Evolutionary conservation across 169 alveolate genomes (phyloP).

Genomic region (Eimeria acervulina): DNA sequence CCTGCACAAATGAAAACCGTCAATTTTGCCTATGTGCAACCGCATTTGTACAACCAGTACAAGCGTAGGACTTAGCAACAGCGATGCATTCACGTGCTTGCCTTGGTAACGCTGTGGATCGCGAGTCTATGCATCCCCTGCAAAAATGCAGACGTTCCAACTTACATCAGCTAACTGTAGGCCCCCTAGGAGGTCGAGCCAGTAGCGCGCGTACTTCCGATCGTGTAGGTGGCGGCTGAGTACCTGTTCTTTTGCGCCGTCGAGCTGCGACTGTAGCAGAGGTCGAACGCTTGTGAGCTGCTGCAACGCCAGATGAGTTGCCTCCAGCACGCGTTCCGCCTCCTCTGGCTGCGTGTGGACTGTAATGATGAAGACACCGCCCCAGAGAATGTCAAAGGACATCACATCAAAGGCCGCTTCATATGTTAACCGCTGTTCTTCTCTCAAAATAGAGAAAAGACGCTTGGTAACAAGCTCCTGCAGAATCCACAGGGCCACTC

Average conservation of each 20-base stretch:
- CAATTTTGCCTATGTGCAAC: neutral
- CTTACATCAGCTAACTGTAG: slow-evolving; percentile 77
- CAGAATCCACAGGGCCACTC: slow-evolving; percentile 80
- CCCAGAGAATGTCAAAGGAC: slow-evolving; percentile 89
- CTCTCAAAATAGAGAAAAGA: slow-evolving; percentile 86
- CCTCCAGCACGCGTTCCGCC: slow-evolving; percentile 74
- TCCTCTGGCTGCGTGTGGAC: slow-evolving; percentile 88
- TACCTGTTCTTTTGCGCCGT: slow-evolving; percentile 74
- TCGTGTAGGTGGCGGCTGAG: slow-evolving; percentile 75
- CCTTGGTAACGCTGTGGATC: neutral
- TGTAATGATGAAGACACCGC: slow-evolving; percentile 89
- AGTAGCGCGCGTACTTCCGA: slow-evolving; percentile 72
- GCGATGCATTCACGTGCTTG: neutral
- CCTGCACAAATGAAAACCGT: neutral
- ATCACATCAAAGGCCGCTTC: slow-evolving; percentile 91
- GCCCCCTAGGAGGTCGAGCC: slow-evolving; percentile 82
- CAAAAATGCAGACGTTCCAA: neutral
- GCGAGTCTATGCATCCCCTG: neutral
- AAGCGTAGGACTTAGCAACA: neutral
- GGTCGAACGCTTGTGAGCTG: slow-evolving; percentile 77
- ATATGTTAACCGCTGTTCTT: slow-evolving; percentile 91
- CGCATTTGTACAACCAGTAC: neutral
- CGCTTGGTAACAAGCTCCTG: slow-evolving; percentile 81
- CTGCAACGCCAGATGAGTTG: slow-evolving; percentile 69
- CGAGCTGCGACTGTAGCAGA: slow-evolving; percentile 79